phyloP scores from a whole-genome alignment of 441 rosid species.

The Francoa sonchifolia region DNA sequence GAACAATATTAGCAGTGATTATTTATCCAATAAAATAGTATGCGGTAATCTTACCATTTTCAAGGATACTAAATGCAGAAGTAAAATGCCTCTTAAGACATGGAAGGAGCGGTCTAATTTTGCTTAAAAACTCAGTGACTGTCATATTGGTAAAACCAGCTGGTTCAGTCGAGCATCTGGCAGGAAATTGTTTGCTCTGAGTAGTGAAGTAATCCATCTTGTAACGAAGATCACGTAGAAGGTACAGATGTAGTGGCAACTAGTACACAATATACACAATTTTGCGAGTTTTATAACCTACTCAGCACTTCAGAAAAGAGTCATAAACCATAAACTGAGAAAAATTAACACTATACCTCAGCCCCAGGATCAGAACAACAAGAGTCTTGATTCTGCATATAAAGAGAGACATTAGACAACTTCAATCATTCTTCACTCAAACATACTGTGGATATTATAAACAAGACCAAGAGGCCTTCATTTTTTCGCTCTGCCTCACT shows the following conservation, averaged over 20 bases:
- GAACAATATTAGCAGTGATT: slow-evolving; percentile 4
- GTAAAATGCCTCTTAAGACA: slow-evolving; percentile 42
- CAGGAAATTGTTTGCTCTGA: slow-evolving; percentile 25
- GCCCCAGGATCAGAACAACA: slow-evolving; percentile 58
- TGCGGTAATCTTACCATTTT: slow-evolving; percentile 35
- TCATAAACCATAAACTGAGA: background rate
- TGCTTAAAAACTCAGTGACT: slow-evolving; percentile 30
- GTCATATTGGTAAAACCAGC: slow-evolving; percentile 29
- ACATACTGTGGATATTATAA: background rate
- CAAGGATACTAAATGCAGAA: slow-evolving; percentile 35
- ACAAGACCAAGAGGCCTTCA: background rate
- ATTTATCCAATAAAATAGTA: slow-evolving; percentile 6
- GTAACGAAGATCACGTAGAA: slow-evolving; percentile 51
- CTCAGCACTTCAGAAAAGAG: slow-evolving; percentile 2
- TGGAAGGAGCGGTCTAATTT: slow-evolving; percentile 40
- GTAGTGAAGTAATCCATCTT: slow-evolving; percentile 53
- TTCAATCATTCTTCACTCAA: background rate
- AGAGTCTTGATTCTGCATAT: slow-evolving; percentile 36
- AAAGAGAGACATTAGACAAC: slow-evolving; percentile 13
- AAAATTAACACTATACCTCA: slow-evolving; percentile 40
- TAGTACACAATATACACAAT: slow-evolving; percentile 23
- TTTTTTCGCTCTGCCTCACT: background rate
- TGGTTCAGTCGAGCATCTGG: slow-evolving; percentile 28
- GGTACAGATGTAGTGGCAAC: slow-evolving; percentile 62
- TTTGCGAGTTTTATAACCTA: slow-evolving; percentile 1